phyloP scores from a whole-genome alignment of 805 yeast species.

The Zygoascus biomembranicola region DNA sequence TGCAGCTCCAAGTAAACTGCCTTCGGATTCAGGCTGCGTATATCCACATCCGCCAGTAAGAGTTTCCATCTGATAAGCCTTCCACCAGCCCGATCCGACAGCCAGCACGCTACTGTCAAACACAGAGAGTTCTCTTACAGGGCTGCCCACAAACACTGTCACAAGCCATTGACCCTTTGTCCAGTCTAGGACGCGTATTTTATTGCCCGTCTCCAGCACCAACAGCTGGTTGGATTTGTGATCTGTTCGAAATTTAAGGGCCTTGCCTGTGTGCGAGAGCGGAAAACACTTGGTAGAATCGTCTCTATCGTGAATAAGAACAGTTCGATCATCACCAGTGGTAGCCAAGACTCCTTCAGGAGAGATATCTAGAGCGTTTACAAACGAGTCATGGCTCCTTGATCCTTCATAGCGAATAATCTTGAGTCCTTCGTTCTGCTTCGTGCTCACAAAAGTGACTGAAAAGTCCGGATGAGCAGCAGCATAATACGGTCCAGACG shows the following conservation, averaged over 20 bases:
- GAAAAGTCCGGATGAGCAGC: slow-evolving; percentile 19
- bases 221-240: slow-evolving; percentile 27
- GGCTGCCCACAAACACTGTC: slow-evolving; percentile 26
- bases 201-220: slow-evolving; percentile 28
- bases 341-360: slow-evolving; percentile 25
- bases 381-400: slow-evolving; percentile 20
- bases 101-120: slow-evolving; percentile 23
- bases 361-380: slow-evolving; percentile 28
- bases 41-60: slow-evolving; percentile 31
- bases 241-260: slow-evolving; percentile 30
- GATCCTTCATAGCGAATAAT: neutral
- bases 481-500: slow-evolving; percentile 10
- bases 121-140: slow-evolving; percentile 19
- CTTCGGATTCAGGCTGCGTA: slow-evolving; percentile 20
- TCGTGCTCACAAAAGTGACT: slow-evolving; percentile 11
- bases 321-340: slow-evolving; percentile 26
- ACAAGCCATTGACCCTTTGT: slow-evolving; percentile 23
- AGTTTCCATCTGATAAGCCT: slow-evolving; percentile 21
- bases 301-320: slow-evolving; percentile 26
- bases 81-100: slow-evolving; percentile 31
- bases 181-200: slow-evolving; percentile 31
- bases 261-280: slow-evolving; percentile 20
- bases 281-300: slow-evolving; percentile 5
- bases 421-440: slow-evolving; percentile 1
- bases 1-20: slow-evolving; percentile 16